Base-by-base conservation (phyloP, 1,284 basidiomycete genomes). In the Moniliella sp. region DNA sequence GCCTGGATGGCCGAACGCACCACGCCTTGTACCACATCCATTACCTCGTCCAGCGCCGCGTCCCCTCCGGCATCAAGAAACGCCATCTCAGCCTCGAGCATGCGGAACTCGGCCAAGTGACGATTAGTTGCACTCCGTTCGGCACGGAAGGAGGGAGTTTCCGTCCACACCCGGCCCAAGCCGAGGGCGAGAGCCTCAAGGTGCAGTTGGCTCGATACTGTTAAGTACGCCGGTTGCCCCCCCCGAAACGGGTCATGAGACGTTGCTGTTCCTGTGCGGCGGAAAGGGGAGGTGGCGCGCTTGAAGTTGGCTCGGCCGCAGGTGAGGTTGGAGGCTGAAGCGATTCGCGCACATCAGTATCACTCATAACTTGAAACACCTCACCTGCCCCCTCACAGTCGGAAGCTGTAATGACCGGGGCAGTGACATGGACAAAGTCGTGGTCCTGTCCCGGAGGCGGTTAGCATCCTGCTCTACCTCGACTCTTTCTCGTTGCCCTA, bases 361-460 rank as follows among this genome's bases (percentile, higher is more conserved):
- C 44, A 73, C 72, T n/a, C 0, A 43, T 47, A 12, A 93, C 66
- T 9, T 71, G 69, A 59, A 97, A 97, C 1, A 79, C 74, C 62
- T 94, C 84, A 12, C 91, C 88, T 3, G 79, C 86, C n/a, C 88
- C 91, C 66, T 97, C 88, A 44, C 84, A 88, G 61, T 97, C 91
- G 42, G 74, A 82, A 5, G 74, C 72, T 0, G 88, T 94, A 23
- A 93, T 64, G 27, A 94, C 68, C 1, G 91, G 88, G 0, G 83
- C 77, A 45, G 88, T 75, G 11, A 73, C 68, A 47, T 78, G 73
- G 28, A 68, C 64, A 58, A 91, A 94, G 18, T 74, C 79, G 61
- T 79, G 68, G 11, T 25, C 14, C 33, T 33, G 17, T 31, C 1
- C 27, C 5, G n/a, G 11, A 18, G 13, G n/a, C 8, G 10, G 5